Evolutionary conservation across 2,329 filamentous ascomycete species (phyloP).

Genomic region (Aschersonia sp.): DNA sequence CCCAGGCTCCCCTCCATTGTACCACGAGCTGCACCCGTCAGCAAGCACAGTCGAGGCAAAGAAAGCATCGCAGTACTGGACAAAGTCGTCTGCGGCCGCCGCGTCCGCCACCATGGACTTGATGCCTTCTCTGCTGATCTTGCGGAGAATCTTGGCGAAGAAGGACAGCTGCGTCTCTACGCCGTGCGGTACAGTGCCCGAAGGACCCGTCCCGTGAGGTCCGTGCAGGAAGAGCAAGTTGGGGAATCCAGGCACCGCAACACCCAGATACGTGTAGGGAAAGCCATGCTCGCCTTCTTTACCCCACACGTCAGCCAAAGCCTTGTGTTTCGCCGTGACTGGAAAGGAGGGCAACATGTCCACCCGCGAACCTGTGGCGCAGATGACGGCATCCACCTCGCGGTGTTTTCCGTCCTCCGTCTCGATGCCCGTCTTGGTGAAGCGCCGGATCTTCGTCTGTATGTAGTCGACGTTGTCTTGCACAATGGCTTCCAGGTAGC

Average conservation of each 20-base stretch:
- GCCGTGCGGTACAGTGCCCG: conserved; percentile 52
- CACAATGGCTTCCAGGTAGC: conserved; percentile 50
- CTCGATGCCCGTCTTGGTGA: conserved; percentile 45
- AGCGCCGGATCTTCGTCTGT: conserved; percentile 37
- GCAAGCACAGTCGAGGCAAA: conserved; percentile 39
- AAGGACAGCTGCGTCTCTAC: conserved; percentile 54
- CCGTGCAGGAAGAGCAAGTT: conserved; percentile 54
- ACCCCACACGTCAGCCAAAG: conserved; percentile 42
- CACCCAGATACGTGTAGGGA: conserved; percentile 53
- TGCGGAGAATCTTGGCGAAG: conserved; percentile 52
- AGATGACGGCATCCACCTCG: conserved; percentile 51
- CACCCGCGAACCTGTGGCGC: conserved; percentile 52
- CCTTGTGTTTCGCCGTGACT: conserved; percentile 37
- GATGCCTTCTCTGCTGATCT: conserved; percentile 51
- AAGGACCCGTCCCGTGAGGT: conserved; percentile 42
- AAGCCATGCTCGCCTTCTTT: conserved; percentile 41
- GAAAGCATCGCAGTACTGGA: conserved; percentile 42
- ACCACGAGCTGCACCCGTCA: conserved; percentile 57
- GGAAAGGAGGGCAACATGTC: conserved; percentile 45
- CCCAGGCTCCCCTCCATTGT: conserved; percentile 50
- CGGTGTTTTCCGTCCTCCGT: conserved; percentile 41
- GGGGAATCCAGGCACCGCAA: conserved; percentile 49
- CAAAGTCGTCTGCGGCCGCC: conserved; percentile 48
- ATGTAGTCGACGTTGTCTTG: conserved; percentile 50
- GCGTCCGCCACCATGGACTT: conserved; percentile 41